Evolutionary conservation across 225 moss, liverwort and hornwort species (phyloP).

Genomic region (Polytrichum formosum): DNA sequence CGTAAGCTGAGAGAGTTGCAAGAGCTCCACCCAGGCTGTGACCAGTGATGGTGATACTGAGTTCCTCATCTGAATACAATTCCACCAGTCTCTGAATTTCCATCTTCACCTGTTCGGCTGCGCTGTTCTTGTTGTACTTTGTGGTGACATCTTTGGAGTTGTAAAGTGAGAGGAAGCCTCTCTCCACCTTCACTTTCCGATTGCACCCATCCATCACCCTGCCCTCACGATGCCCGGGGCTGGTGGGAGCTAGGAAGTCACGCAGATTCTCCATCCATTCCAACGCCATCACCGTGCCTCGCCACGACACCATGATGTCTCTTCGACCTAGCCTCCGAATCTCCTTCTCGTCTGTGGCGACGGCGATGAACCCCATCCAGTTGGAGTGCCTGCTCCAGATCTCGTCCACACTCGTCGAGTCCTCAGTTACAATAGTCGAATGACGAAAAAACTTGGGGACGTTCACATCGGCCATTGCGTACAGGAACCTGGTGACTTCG

Average conservation of each 20-base stretch:
- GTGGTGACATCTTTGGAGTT: conserved; percentile 30
- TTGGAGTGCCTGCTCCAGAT: conserved; percentile 76
- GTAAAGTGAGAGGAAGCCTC: conserved; percentile 44
- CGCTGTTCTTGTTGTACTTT: conserved; percentile 37
- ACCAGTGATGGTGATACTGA: conserved; percentile 76
- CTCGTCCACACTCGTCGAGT: conserved; percentile 1
- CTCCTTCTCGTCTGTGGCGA: conserved; percentile 50
- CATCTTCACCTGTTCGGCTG: conserved; percentile 26
- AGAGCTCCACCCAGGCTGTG: conserved; percentile 77
- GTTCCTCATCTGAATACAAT: conserved; percentile 24
- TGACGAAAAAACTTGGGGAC: conserved; percentile 37
- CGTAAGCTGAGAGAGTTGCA: conserved; percentile 64
- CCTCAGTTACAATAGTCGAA: conserved; percentile 3
- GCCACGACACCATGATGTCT: conserved; percentile 74
- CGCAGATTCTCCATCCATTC: conserved; percentile 73
- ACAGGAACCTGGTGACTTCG: conserved; percentile 64
- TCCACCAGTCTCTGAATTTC: conserved; percentile 40
- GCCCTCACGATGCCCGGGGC: conserved; percentile 18
- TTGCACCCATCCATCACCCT: not conserved
- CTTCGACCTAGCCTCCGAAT: conserved; percentile 53
- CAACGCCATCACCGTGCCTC: conserved; percentile 53
- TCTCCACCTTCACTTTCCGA: conserved; percentile 45
- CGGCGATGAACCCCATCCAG: conserved; percentile 75
- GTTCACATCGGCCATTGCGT: conserved; percentile 52
- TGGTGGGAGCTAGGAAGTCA: conserved; percentile 42